A percentile compares a stretch with the other conserved stretches of the same genome.
Conservation (phyloP, 2,329 filamentous ascomycete species). For the Diaporthe caulivora region DNA sequence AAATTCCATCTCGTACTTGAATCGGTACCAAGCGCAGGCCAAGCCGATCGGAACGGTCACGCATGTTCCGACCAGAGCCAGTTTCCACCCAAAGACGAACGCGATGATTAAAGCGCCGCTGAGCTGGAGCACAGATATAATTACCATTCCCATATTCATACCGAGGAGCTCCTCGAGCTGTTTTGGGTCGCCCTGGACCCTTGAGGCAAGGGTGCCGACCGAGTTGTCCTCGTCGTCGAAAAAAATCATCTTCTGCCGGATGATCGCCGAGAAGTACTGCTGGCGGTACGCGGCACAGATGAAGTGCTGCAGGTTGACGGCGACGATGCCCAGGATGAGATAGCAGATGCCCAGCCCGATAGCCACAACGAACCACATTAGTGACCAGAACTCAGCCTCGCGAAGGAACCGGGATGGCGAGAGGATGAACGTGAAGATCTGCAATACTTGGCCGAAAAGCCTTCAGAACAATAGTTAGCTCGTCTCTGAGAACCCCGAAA, state of each 20-base stretch:
- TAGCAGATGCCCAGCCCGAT: conserved; percentile 47
- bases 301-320: conserved; percentile 59
- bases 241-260: conserved; percentile 70
- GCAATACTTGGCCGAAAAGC: conserved; percentile 65
- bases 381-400: conserved; percentile 69
- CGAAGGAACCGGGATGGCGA: conserved; percentile 51
- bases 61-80: conserved; percentile 75
- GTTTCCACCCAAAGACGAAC: conserved; percentile 82
- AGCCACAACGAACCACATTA: conserved; percentile 68
- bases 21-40: conserved; percentile 61
- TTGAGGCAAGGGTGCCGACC: conserved; percentile 70
- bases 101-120: conserved; percentile 74
- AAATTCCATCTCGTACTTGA: conserved; percentile 74
- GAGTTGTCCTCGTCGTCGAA: conserved; percentile 73
- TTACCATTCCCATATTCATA: conserved; percentile 72
- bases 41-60: conserved; percentile 67
- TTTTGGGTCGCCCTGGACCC: conserved; percentile 67
- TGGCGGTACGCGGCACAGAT: conserved; percentile 68
- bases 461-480: conserved; percentile 49
- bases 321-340: conserved; percentile 58
- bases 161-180: conserved; percentile 73
- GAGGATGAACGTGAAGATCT: conserved; percentile 58
- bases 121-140: conserved; percentile 74
- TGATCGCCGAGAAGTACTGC: conserved; percentile 71
- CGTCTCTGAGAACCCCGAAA: not conserved